Base-by-base conservation (phyloP, 2,329 filamentous ascomycete species). In the Xylaria multiplex region DNA sequence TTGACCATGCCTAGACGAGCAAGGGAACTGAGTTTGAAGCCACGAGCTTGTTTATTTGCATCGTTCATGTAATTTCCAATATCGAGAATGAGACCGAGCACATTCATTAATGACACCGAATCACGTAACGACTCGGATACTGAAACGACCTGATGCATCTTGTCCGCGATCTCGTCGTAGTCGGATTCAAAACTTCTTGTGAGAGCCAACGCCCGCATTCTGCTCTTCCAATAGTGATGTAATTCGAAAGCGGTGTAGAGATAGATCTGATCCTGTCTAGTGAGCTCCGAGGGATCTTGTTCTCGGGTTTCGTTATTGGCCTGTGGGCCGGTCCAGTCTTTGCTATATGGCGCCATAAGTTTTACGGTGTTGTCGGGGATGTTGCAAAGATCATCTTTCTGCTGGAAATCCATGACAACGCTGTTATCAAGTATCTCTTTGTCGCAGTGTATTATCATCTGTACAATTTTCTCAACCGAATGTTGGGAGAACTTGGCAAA, bases 1-100 rank as follows among this genome's bases (percentile, higher is more conserved):
- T 99, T 99, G 76, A 98, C 93, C 94, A 99, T 98, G 67, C 91
- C 94, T 62, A 99, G 84, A 62, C 96, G 90, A 32, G 93, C 92
- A 55, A 99, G 89, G 6, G 96, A 97, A 76, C 93, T 96, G 14
- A 99, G 88, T 83, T 99, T 99, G 90, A 99, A 99, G 69, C 96
- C 96, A 64, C 91, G 92, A 3, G 96, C 96, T 81, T 98, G 96
- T 82, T 99, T 99, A 82, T 97, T 98, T 62, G 94, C 91, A 77
- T 98, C 96, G 83, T 99, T 99, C 96, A 99, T 99, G 85, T 97
- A 99, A 80, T 99, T 99, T 79, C 96, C 96, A 76, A 99, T 97
- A 79, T 97, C 95, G 74, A 99, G 84, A 79, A 99, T 99, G 68
- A 98, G 86, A 65, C 95, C 94, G 63, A 99, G 88, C 53, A 99